Evolutionary conservation across 2,329 filamentous ascomycete species (phyloP), one percentile per base, ranked within the genome.

Genomic region (Sclerotinia trifoliorum): DNA sequence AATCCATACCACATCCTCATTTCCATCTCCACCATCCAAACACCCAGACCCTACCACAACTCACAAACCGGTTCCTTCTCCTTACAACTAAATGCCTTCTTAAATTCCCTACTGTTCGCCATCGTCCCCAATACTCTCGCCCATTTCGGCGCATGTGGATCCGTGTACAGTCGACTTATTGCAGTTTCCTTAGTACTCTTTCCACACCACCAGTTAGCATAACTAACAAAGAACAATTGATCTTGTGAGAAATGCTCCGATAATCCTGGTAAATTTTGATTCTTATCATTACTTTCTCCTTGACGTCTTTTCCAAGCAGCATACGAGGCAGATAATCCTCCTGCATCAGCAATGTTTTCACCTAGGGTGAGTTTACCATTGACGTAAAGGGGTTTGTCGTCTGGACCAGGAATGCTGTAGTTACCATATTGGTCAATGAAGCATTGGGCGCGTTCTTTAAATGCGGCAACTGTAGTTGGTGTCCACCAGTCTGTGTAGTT

Each of bases 291-390:
- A n/a, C 81, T 82, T 49, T 83, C 78, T 2, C 80, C 77, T 44
- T 86, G 83, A 15, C 83, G 83, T 71, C 83, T 84, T 75, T 87
- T 84, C 89, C 89, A 92, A 0, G 88, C 88, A 32, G 83, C 80
- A 75, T 86, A 91, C 0, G 88, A 82, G 0, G 88, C 85, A 10
- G 83, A 82, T 0, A 92, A 75, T 19, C 89, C 90, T 21, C 88
- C 89, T 0, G 89, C 86, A 76, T 92, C 90, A 1, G 89, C 88
- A 74, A 92, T 88, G 74, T 91, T 91, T 79, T 92, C 90, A 26
- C 85, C 86, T 2, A 91, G 79, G 0, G 89, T 91, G 19, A 87
- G 80, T 32, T 80, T 80, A 13, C 89, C 89, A 69, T 90, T 87
- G 67, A 91, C 84, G 70, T 88, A 84, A 0, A 89, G 79, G 5